Evolutionary conservation across 352 stramenopile species (phyloP).

Genomic region (Phytophthora colocasiae): DNA sequence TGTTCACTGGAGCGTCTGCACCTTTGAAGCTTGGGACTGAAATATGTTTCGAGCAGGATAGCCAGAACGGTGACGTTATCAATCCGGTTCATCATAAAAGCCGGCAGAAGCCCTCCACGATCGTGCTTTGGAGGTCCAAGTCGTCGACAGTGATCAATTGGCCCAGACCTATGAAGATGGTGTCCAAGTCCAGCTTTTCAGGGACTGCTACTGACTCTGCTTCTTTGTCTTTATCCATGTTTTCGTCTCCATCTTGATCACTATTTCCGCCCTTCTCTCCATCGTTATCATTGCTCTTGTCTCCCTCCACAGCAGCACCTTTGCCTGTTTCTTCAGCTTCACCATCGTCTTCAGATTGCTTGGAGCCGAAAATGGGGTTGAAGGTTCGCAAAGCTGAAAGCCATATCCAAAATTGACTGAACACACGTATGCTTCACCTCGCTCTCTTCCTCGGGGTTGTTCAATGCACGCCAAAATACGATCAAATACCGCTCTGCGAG

Average conservation of each 20-base stretch:
- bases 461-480: conserved; percentile 82
- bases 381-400: conserved; percentile 68
- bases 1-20: conserved; percentile 63
- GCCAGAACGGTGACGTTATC: conserved; percentile 66
- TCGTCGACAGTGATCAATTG: conserved; percentile 64
- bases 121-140: conserved; percentile 73
- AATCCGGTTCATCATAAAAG: conserved; percentile 80
- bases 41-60: conserved; percentile 77
- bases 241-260: conserved; percentile 21
- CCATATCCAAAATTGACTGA: conserved; percentile 74
- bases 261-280: conserved; percentile 24
- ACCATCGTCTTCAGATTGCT: conserved; percentile 21
- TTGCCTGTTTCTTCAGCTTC: conserved; percentile 3
- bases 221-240: conserved; percentile 35
- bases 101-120: conserved; percentile 81
- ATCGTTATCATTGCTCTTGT: conserved; percentile 3
- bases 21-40: conserved; percentile 63
- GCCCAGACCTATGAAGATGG: conserved; percentile 64
- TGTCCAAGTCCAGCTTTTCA: conserved; percentile 63
- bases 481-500: conserved; percentile 75
- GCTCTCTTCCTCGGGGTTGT: conserved; percentile 79
- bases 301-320: conserved; percentile 10
- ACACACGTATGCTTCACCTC: conserved; percentile 85
- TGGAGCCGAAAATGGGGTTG: conserved; percentile 51
- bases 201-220: conserved; percentile 11